phyloP scores from a whole-genome alignment of 345 rosid genomes.

The Arabidopsis arenosa region DNA sequence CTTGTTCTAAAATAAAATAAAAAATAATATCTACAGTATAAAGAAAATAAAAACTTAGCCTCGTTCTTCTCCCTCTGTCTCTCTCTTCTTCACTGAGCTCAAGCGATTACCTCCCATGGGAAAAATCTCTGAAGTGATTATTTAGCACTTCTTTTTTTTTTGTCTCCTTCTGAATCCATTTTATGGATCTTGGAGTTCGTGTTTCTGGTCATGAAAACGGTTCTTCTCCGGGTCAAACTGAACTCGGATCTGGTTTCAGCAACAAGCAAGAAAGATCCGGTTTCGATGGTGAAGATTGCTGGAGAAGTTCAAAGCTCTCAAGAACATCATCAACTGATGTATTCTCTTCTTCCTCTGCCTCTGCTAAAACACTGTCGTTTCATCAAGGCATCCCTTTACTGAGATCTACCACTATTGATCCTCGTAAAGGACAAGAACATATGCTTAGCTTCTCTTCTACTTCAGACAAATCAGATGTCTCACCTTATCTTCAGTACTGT shows the following conservation, averaged over 20 bases:
- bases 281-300: conserved; percentile 52
- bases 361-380: conserved; percentile 53
- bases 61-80: conserved; percentile 41
- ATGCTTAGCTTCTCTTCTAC: conserved; percentile 66
- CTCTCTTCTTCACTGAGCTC: conserved; percentile 45
- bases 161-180: conserved; percentile 41
- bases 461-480: conserved; percentile 52
- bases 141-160: conserved; percentile 34
- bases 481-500: conserved; percentile 46
- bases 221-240: conserved; percentile 45
- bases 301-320: conserved; percentile 51
- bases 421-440: conserved; percentile 51
- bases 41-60: conserved; percentile 39
- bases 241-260: conserved; percentile 53
- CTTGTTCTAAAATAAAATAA: neutral
- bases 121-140: conserved; percentile 45
- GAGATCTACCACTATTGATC: conserved; percentile 61
- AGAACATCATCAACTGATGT: conserved; percentile 49
- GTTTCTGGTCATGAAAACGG: conserved; percentile 53
- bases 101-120: conserved; percentile 49
- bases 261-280: conserved; percentile 58
- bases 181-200: conserved; percentile 68
- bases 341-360: conserved; percentile 25
- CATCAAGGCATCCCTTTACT: conserved; percentile 52
- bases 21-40: conserved; percentile 31